Conservation (phyloP, 1,284 basidiomycete species). For the Hemileia vastatrix region DNA sequence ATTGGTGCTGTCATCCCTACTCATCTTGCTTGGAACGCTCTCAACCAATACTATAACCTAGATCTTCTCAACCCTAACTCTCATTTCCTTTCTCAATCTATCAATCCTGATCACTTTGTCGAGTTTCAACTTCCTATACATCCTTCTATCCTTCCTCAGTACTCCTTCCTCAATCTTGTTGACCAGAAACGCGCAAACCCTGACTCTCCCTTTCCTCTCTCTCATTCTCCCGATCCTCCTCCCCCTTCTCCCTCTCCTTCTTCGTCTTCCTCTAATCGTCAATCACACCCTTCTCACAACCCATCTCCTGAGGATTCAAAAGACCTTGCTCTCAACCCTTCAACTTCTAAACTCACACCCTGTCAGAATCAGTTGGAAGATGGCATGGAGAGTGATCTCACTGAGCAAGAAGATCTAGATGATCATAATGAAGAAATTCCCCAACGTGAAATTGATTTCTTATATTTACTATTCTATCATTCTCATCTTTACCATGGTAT, state of each 20-base stretch:
- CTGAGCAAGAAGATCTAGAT: slow-evolving; percentile 19
- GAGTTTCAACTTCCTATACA: slow-evolving; percentile 23
- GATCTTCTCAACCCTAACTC: slow-evolving; percentile 13
- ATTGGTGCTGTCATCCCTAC: slow-evolving; percentile 5
- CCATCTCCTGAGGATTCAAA: not conserved
- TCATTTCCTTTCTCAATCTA: not conserved
- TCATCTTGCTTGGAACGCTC: not conserved
- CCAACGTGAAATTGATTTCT: too few relatives aligned
- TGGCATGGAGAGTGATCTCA: slow-evolving; percentile 22
- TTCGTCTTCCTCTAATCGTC: not conserved
- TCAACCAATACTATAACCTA: slow-evolving; percentile 15
- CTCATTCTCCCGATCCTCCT: not conserved
- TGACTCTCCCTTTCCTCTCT: not conserved
- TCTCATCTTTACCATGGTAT: too few relatives aligned
- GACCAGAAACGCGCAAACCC: slow-evolving; percentile 8
- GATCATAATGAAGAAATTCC: slow-evolving; percentile 13
- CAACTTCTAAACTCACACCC: too few relatives aligned
- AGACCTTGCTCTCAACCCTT: too few relatives aligned
- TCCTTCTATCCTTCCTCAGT: slow-evolving; percentile 7
- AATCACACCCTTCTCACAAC: not conserved
- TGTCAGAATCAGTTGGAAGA: too few relatives aligned
- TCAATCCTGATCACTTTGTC: not conserved
- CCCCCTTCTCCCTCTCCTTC: too few relatives aligned
- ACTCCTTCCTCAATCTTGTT: slow-evolving; percentile 3
- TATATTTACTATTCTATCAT: too few relatives aligned